Base-by-base conservation (phyloP, 805 yeast genomes). In the Pichia manshurica region DNA sequence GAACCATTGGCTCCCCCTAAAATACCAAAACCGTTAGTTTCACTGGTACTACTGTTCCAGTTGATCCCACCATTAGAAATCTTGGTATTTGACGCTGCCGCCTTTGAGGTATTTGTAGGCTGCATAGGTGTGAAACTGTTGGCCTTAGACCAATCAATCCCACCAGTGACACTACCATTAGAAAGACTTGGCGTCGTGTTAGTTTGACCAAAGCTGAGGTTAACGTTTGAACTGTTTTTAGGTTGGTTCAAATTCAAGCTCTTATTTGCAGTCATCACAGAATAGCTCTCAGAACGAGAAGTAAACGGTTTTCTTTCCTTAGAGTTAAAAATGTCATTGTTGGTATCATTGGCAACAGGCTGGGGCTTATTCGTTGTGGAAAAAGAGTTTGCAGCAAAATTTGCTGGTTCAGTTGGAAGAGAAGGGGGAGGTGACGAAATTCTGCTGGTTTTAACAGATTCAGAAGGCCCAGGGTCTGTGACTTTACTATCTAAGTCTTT, bases 61-160 rank as follows among this genome's bases (percentile, higher is more conserved):
- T 5, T 37, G 28, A 19, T 37, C 7, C n/a, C 23, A 13, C n/a
- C 12, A 20, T 19, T 36, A 2, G 39, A 19, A 16, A 19, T 19
- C 36, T n/a, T 32, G n/a, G 4, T 15, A 12, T 16, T 43, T 25
- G 41, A n/a, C n/a, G n/a, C n/a, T n/a, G n/a, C 29, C 10, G 10
- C 29, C 29, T 16, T 32, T 7, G 28, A 17, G 16, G 21, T 42
- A 35, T 32, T 34, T 20, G 44, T 44, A 19, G 54, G 50, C 19
- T 45, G 47, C 54, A 51, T 51, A 2, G 44, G 42, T n/a, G 35
- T 13, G 31, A 22, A 45, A 25, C 39, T 29, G 29, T 16, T 25
- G 5, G 48, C 46, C 9, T 31, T 45, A 2, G 47, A 41, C 51
- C 51, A 50, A 19, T 51, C 48, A 46, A 48, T 51, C 10, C 34